These are phyloP conservation scores for Cystobasidium ongulense DNA, from an alignment of 768 basidiomycete genomes.

Conservation along the genomic window DNA sequence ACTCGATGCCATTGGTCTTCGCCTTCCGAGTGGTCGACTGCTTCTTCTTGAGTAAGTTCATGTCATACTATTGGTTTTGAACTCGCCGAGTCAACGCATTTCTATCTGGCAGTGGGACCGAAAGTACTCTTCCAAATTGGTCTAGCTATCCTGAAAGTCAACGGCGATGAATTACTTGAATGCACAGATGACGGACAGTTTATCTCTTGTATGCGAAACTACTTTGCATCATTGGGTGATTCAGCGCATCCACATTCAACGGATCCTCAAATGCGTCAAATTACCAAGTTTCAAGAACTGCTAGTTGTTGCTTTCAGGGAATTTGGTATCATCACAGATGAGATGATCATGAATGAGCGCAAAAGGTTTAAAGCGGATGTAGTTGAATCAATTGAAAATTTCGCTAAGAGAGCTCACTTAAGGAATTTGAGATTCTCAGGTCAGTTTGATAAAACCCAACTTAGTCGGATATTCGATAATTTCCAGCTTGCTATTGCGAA, in stretches of 20 bases:
- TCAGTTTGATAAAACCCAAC: conserved; percentile 77
- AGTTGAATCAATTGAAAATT: conserved; percentile 82
- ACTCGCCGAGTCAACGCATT: too few species aligned
- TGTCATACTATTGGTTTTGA: not conserved
- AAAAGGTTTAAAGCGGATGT: conserved; percentile 78
- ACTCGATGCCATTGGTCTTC: conserved; percentile 63
- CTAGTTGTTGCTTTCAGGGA: conserved; percentile 95
- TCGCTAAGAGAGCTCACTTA: conserved; percentile 82
- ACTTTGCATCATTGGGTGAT: conserved; percentile 84
- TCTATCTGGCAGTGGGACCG: conserved; percentile 78
- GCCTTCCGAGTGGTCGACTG: conserved; percentile 96
- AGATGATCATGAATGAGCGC: conserved; percentile 79
- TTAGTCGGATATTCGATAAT: conserved; percentile 76
- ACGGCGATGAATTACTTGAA: conserved; percentile 80
- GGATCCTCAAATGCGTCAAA: conserved; percentile 81
- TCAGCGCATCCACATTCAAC: conserved; percentile 83
- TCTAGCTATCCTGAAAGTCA: conserved; percentile 90
- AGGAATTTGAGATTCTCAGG: conserved; percentile 73
- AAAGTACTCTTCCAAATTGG: conserved; percentile 96
- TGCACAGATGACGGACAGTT: conserved; percentile 96
- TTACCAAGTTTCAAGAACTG: conserved; percentile 90
- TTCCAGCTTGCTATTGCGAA: conserved; percentile 44
- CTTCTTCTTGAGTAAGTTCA: conserved; percentile 56
- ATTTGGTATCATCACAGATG: conserved; percentile 84
- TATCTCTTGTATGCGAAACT: conserved; percentile 92